Base-by-base conservation (phyloP, 2,329 filamentous ascomycete species). In the Verticillium nonalfalfae region DNA sequence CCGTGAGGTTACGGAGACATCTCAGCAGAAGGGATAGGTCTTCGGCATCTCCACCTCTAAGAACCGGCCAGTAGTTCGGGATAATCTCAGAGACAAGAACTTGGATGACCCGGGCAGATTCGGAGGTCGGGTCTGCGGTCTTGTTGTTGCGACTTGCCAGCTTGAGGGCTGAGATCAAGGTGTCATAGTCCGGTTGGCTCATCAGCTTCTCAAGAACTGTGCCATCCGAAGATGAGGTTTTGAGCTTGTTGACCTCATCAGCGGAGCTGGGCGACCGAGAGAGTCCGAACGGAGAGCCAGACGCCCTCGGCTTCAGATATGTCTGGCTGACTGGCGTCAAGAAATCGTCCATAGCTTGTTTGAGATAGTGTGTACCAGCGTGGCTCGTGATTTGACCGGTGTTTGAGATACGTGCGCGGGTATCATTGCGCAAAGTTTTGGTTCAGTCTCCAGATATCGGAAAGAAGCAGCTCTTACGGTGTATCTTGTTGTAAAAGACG, bases 1-100 rank as follows among this genome's bases (percentile, higher is more conserved):
- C 93, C 2, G 88, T 82, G 15, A 95, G 79, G 69, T 87, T 97
- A 61, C 81, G 82, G 5, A 99, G 76, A 69, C 87, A 91, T 62
- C 75, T 73, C 1, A 90, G 67, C 15, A 98, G 75, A 2, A 83
- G 73, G 50, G 75, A 72, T 1, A 79, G 67, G 45, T 82, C 81
- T 31, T 67, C 62, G 34, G 71, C 35, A 2, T 70, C 72, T n/a
- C 75, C 76, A 61, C 84, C 81, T 40, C 79, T 75, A 15, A 94
- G 70, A 9, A 85, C 69, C 3, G 79, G 71, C 94, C 95, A 98
- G 74, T 94, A 96, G 70, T 93, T 90, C 1, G 91, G 90, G 7
- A 92, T 78, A 33, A 90, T 93, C 36, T 87, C 85, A 15, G 84
- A 87, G 62, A 96, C 86, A 39, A 99, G 76, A 3, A 85, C 77